Evolutionary conservation across 192 early-diverging fungal species (phyloP), one percentile per base, ranked within the genome.

Genomic region (Coemansia sp.): DNA sequence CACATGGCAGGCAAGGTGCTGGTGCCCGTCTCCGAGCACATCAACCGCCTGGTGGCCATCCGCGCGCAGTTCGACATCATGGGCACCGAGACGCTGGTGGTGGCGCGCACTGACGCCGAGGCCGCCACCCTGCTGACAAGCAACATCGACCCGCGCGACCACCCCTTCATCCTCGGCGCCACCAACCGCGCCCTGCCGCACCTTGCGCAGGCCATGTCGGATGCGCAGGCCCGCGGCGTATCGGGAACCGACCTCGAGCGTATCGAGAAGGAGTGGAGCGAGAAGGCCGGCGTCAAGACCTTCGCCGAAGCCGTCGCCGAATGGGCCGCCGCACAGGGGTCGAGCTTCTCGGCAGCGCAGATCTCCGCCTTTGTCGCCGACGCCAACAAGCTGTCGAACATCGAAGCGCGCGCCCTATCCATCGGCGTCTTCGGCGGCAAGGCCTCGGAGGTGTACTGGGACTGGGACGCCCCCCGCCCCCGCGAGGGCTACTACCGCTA

Each of bases 1-100:
- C 97, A 98, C 83, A 98, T 98, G 96, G 96, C 94, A 53, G 96
- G 96, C 56, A 98, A 98, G 81, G 97, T 98, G 34, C 81, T 98
- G n/a, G 97, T 98, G 6, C 97, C 97, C 21, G 94, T 97, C 41
- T 91, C 91, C 3, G 95, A 98, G 84, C 97, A 98, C 86, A 96
- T 97, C 84, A 97, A 95, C 88, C 90, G 95, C 44, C 85, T 98
- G 57, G 91, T 98, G 19, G 95, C 95, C 66, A 90, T 93, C 75
- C 91, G 97, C 75, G 89, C 95, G 50, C 97, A 98, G 87, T 95
- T 92, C 70, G 97, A 98, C 81, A 96, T 98, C 75, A 97, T 98
- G 97, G 94, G 93, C 37, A 92, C 93, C 64, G 95, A 98, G 75
- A 97, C 92, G 69, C 83, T 97, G 63, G 78, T 98, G 34, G 93